A percentile compares a stretch with the other conserved stretches of the same genome.
Conservation (phyloP, 257 asterid species). For the Catharanthus roseus region DNA sequence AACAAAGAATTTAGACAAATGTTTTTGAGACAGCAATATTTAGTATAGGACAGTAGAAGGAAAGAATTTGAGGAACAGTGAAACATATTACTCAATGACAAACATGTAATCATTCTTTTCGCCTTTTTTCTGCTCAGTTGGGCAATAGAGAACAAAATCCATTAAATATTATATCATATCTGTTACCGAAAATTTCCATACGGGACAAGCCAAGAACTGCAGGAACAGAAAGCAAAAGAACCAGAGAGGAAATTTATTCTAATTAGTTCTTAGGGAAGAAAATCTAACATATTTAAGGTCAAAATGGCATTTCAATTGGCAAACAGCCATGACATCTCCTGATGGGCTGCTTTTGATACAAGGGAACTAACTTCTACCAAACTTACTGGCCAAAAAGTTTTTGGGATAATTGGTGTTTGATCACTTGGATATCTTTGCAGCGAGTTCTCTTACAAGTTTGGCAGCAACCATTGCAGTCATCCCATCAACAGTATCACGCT, state of each 20-base stretch:
- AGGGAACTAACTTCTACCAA: too few relatives aligned
- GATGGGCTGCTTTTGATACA: background rate
- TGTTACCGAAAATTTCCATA: background rate
- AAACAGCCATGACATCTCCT: background rate
- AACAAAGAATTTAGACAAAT: background rate
- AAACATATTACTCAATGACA: background rate
- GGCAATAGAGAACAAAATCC: background rate
- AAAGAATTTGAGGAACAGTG: background rate
- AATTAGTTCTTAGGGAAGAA: background rate
- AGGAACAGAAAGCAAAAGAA: background rate
- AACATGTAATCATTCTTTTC: background rate
- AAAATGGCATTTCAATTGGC: background rate
- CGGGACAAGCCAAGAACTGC: background rate
- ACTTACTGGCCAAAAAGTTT: background rate
- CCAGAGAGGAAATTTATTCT: background rate
- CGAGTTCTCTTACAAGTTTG: constrained; percentile 78
- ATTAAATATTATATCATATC: background rate
- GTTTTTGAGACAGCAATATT: background rate
- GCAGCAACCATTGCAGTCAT: constrained; percentile 99
- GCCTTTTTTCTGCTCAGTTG: background rate
- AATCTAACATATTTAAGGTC: background rate
- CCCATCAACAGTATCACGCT: constrained; percentile 94
- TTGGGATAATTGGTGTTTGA: background rate
- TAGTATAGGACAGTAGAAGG: background rate
- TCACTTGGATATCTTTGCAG: constrained; percentile 91